These are phyloP conservation scores for Tuber brumale DNA, from an alignment of 495 filamentous ascomycete genomes.

Conservation along the genomic window DNA sequence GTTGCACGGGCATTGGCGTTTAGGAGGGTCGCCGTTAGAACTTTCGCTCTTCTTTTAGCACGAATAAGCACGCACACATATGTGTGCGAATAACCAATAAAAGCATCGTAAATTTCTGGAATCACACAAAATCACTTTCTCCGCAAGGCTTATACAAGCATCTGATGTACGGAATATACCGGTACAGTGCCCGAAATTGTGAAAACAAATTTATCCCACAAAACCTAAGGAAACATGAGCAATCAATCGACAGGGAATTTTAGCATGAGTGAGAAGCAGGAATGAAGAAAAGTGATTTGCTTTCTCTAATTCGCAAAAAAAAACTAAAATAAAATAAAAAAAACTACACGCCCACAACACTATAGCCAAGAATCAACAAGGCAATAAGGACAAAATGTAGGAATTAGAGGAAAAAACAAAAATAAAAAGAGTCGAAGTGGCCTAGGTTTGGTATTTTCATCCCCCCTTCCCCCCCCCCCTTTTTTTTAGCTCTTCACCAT, in stretches of 20 bases:
- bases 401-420: conserved; percentile 1
- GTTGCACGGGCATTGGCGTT: neutral
- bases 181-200: neutral
- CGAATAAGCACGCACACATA: neutral
- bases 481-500: neutral
- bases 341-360: conserved; percentile 2
- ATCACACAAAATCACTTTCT: conserved; percentile 1
- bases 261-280: conserved; percentile 1
- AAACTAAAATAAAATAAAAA: conserved; percentile 13
- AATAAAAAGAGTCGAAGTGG: conserved; percentile 5
- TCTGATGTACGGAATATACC: neutral
- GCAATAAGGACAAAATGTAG: conserved; percentile 8
- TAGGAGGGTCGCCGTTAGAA: neutral
- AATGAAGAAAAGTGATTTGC: conserved; percentile 9
- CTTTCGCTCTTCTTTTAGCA: neutral
- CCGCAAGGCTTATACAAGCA: neutral
- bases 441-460: neutral
- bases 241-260: neutral
- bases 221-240: neutral
- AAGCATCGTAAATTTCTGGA: neutral
- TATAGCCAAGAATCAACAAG: neutral
- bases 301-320: conserved; percentile 22
- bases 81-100: neutral
- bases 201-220: neutral
- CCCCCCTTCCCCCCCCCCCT: neutral